phyloP scores from a whole-genome alignment of 2,329 filamentous ascomycete species.

The Phialophora verrucosa region DNA sequence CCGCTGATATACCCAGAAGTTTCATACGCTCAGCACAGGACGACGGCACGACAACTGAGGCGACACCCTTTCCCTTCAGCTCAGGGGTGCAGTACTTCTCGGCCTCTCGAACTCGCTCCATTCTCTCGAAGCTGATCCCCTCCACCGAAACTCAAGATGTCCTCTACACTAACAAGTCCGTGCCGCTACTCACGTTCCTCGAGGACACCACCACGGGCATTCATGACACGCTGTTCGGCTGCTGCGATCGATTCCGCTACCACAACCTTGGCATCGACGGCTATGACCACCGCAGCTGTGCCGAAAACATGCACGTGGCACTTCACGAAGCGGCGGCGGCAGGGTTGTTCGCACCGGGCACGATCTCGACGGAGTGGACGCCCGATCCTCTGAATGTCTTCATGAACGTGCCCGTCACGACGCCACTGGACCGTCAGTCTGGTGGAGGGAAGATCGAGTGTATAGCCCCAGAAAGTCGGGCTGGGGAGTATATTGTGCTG shows the following conservation, averaged over 20 bases:
- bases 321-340: constrained; percentile 40
- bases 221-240: constrained; percentile 51
- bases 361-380: constrained; percentile 40
- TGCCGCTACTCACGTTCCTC: constrained; percentile 46
- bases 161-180: constrained; percentile 48
- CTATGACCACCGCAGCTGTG: constrained; percentile 49
- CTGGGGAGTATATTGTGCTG: constrained; percentile 46
- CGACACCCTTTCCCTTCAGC: constrained; percentile 45
- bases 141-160: constrained; percentile 40
- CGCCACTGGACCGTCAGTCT: constrained; percentile 16
- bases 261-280: constrained; percentile 43
- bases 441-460: constrained; percentile 43
- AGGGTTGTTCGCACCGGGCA: constrained; percentile 38
- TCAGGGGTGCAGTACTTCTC: constrained; percentile 41
- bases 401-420: constrained; percentile 49
- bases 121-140: constrained; percentile 43
- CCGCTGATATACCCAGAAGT: constrained; percentile 3
- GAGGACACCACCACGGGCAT: constrained; percentile 49
- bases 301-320: constrained; percentile 48
- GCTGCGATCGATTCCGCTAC: constrained; percentile 50
- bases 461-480: constrained; percentile 44
- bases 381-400: constrained; percentile 53
- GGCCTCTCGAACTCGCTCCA: constrained; percentile 49
- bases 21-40: constrained; percentile 24
- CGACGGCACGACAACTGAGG: constrained; percentile 52